Percentiles rank a stretch among this genome's conserved stretches.
These are phyloP conservation scores for Bacidia gigantensis DNA, from an alignment of 495 filamentous ascomycete species.

Conservation along the genomic window DNA sequence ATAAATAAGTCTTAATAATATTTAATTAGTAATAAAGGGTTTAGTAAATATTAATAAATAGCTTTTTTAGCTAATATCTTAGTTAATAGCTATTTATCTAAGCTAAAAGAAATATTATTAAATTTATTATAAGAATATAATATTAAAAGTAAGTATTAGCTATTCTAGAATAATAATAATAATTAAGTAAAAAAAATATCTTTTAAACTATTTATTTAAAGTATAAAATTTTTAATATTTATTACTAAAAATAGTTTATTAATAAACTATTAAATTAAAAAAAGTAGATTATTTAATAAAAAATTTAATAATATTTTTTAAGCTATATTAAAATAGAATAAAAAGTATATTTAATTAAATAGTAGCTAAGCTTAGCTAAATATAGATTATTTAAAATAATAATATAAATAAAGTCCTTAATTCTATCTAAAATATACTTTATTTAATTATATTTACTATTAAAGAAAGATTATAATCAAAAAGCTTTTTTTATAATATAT, in stretches of 20 bases:
- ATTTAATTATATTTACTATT: too few species aligned
- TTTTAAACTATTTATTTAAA: neutral
- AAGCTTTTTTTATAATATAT: neutral
- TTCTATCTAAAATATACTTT: too few species aligned
- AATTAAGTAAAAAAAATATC: neutral
- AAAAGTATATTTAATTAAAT: neutral
- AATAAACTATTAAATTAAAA: neutral
- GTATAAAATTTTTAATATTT: slow-evolving; percentile 1
- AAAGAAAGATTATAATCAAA: neutral
- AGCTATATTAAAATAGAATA: neutral
- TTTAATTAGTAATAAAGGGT: too few species aligned
- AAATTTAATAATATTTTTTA: neutral
- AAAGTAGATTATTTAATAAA: neutral
- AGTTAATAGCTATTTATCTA: too few species aligned
- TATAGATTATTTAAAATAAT: too few species aligned
- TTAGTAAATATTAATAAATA: too few species aligned
- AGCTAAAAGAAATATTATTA: too few species aligned
- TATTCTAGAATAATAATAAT: too few species aligned
- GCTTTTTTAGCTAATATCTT: too few species aligned
- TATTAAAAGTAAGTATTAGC: too few species aligned
- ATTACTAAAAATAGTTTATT: neutral
- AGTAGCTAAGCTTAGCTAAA: too few species aligned
- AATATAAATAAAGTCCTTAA: too few species aligned
- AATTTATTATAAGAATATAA: neutral
- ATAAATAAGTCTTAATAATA: neutral